phyloP scores from a whole-genome alignment of 2,329 filamentous ascomycete genomes.

The Diplodia sapinea region DNA sequence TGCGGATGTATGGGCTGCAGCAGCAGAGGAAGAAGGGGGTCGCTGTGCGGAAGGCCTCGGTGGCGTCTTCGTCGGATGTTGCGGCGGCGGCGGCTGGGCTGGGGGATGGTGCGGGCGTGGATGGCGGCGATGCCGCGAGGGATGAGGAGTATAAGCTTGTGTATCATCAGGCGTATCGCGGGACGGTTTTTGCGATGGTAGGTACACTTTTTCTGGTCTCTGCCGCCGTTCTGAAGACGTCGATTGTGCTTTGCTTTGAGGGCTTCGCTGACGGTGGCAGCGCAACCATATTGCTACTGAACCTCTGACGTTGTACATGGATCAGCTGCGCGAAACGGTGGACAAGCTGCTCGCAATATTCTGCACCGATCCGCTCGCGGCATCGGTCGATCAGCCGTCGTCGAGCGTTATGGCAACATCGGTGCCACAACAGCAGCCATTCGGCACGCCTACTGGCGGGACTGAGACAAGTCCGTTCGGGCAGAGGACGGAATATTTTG shows the following conservation, averaged over 20 bases:
- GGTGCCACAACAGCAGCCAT: not conserved
- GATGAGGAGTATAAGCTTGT: constrained; percentile 60
- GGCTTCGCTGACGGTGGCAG: constrained; percentile 32
- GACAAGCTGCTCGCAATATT: constrained; percentile 55
- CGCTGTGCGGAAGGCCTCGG: constrained; percentile 12
- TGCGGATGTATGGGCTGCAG: constrained; percentile 58
- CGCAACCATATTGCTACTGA: constrained; percentile 48
- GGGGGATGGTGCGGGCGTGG: constrained; percentile 37
- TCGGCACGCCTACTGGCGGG: not conserved
- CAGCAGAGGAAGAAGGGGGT: constrained; percentile 41
- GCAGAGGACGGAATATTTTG: not conserved
- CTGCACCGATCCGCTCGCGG: constrained; percentile 49
- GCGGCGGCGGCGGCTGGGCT: not conserved
- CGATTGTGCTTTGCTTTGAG: not conserved
- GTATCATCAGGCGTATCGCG: constrained; percentile 59
- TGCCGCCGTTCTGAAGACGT: not conserved
- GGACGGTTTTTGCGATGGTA: constrained; percentile 55
- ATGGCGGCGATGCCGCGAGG: constrained; percentile 38
- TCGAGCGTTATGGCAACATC: not conserved
- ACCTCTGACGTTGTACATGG: constrained; percentile 49
- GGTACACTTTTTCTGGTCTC: constrained; percentile 22
- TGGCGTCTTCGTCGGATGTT: not conserved
- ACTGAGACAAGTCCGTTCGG: constrained; percentile 5
- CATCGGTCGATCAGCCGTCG: not conserved
- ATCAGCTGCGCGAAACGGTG: constrained; percentile 54